Evolutionary conservation across 345 rosid genomes (phyloP), one percentile per base, ranked within the genome.

Genomic region (Salix exigua): DNA sequence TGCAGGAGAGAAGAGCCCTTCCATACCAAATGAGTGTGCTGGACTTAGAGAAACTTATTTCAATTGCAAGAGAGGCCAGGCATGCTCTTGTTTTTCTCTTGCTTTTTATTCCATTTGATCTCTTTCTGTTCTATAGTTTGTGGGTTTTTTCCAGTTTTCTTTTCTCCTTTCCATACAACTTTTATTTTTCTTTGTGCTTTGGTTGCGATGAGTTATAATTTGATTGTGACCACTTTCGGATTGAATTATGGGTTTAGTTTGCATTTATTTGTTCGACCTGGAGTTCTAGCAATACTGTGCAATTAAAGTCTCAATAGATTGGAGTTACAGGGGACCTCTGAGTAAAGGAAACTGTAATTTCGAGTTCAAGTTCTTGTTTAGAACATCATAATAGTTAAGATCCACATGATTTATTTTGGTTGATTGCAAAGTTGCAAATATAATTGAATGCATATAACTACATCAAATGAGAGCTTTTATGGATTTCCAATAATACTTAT

Each of bases 61-160:
- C 88, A 94, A 96, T 79, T 96, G 97, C 94, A 96, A 96, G 86
- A 84, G 98, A 87, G 97, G 99, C 79, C 98, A 94, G 88, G 98
- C 50, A 37, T 68, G 53, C 2, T 68, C 71, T 68, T 67, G 5
- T 40, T 68, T 23, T 40, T 40, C 28, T 40, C 25, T 68, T 37
- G 11, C 9, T 42, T 19, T n/a, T 19, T 2, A 9, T 23, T 9
- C 42, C 16, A n/a, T 68, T 40, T 33, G 7, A 33, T 66, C 7
- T 33, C 25, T 68, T 40, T 68, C 33, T 40, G 13, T 3, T 40
- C 9, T 21, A 2, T 33, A 35, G 12, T 35, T 21, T 68, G 26
- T 68, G 9, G n/a, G 23, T 11, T 68, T 64, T 37, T 3, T 31
- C 44, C 35, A 33, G 5, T 7, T 3, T 66, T 66, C 38, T 10